Base-by-base conservation (phyloP, 768 basidiomycete species). In the Tulasnella sp. region DNA sequence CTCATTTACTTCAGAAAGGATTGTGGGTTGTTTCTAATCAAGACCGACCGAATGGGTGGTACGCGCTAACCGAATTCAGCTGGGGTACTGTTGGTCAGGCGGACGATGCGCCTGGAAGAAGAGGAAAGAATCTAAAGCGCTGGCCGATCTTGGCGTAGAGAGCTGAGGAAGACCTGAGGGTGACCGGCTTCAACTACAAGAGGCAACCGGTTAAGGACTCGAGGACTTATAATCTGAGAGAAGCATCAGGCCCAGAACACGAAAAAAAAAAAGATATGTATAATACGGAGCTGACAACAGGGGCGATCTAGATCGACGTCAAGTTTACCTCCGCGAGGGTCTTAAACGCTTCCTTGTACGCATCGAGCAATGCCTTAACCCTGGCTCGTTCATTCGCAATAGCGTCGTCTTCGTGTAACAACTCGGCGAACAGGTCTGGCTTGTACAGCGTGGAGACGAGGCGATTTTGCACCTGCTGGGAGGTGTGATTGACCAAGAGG, bases 391-490 rank as follows among this genome's bases (percentile, higher is more conserved):
- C 98, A 69, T 95, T 94, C 72, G 98, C 96, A 76, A 99, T 88
- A 81, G 94, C 92, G 87, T 99, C 97, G 84, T 99, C 98, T 87
- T 99, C 98, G 84, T 96, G 94, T 84, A 99, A 86, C 87, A 99
- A 87, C 64, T 97, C 96, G 37, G 90, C 88, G 85, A 99, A 99
- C 79, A 99, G 86, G 24, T 96, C 94, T 6, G 44, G 44, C 77
- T 96, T 98, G 89, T 99, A 99, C 82, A 99, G 86, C 72, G 93
- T 89, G 44, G 96, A 91, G n/a, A 99, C 98, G 44, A 99, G 89
- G 31, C 98, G 91, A 85, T 98, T 98, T 87, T 99, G 98, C 37
- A 99, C 96, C 24, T 96, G 94, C 85, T 98, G 94, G 72, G 96
- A 93, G n/a, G 97, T 97, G 84, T 95, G 90, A 64, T 98, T 99